Evolutionary conservation across 75 land plant genomes (phyloP).

Genomic region (Cryptomeria japonica): DNA sequence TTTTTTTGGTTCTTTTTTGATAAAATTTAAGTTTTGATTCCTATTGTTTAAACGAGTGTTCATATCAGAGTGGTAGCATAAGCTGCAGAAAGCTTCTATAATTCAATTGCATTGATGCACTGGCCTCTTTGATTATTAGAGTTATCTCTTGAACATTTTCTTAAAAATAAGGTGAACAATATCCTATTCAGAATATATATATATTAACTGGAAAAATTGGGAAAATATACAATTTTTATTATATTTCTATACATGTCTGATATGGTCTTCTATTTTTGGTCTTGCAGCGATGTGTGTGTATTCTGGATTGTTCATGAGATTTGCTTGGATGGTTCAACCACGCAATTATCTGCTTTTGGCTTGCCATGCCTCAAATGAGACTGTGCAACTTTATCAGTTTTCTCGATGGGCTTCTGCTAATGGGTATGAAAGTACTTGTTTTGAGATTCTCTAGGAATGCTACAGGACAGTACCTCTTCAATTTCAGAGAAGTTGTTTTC

Average conservation of each 20-base stretch:
- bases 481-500: not conserved
- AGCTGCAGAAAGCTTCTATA: not conserved
- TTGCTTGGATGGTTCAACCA: constrained; percentile 98
- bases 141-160: too few species aligned
- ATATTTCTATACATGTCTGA: not conserved
- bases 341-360: constrained; percentile 83
- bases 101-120: not conserved
- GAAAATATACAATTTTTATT: not conserved
- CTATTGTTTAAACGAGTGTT: not conserved
- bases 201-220: too few species aligned
- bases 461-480: not conserved
- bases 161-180: too few species aligned
- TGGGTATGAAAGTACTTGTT: constrained; percentile 34
- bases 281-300: constrained; percentile 88
- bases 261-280: constrained; percentile 2
- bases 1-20: not conserved
- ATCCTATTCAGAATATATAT: too few species aligned
- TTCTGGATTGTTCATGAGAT: constrained; percentile 88
- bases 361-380: constrained; percentile 91
- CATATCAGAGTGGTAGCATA: not conserved
- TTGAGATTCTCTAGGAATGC: not conserved
- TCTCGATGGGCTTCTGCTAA: constrained; percentile 78
- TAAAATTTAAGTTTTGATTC: not conserved
- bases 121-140: not conserved
- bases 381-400: constrained; percentile 87